phyloP scores from a whole-genome alignment of 2,329 filamentous ascomycete genomes.

The Paecilomyces variotii region DNA sequence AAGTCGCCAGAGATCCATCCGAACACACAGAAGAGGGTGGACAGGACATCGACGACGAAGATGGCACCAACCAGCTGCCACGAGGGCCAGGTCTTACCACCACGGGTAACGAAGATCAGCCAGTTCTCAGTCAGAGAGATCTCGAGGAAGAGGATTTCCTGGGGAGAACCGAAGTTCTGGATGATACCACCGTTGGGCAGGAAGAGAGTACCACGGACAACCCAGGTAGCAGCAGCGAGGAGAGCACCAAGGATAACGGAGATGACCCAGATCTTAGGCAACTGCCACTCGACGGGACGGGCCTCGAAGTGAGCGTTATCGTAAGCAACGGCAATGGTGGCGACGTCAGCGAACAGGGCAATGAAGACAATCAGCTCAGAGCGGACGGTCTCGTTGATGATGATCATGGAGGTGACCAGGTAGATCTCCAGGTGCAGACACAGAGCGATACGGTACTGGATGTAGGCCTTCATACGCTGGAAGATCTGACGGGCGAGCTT shows the following conservation, averaged over 20 bases:
- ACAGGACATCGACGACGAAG: constrained; percentile 61
- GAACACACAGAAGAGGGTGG: constrained; percentile 67
- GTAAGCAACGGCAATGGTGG: constrained; percentile 70
- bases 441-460: constrained; percentile 68
- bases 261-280: constrained; percentile 76
- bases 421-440: constrained; percentile 70
- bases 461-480: constrained; percentile 71
- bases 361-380: constrained; percentile 71
- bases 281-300: constrained; percentile 70
- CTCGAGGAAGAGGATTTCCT: constrained; percentile 80
- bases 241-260: constrained; percentile 51
- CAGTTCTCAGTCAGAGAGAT: constrained; percentile 91
- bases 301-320: constrained; percentile 70
- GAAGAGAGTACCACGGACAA: constrained; percentile 64
- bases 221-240: constrained; percentile 64
- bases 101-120: constrained; percentile 95
- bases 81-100: constrained; percentile 64
- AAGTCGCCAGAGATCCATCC: constrained; percentile 59
- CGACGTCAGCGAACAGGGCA: constrained; percentile 70
- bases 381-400: constrained; percentile 68
- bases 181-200: constrained; percentile 63
- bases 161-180: constrained; percentile 65
- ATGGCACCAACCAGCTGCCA: constrained; percentile 68
- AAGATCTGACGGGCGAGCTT: constrained; percentile 68
- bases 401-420: constrained; percentile 69